Conservation (phyloP, 148 eudicot genomes). For the Chenopodium album region DNA sequence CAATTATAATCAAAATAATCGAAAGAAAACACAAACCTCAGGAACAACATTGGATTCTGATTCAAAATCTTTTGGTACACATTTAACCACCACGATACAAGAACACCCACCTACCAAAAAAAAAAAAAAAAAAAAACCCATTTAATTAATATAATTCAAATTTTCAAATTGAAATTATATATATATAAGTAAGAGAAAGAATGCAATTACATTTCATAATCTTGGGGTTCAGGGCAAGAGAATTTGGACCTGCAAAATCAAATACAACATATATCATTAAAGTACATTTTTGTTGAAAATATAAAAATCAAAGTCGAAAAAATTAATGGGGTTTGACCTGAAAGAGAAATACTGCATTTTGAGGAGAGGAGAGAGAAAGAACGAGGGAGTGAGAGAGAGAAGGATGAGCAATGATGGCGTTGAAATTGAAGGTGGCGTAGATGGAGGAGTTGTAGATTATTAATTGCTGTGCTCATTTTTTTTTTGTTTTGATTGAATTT, state of each 20-base stretch:
- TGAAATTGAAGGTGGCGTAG: conserved; percentile 1
- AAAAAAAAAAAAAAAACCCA: conserved; percentile 13
- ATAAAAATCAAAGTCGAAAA: background rate
- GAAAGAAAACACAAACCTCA: conserved; percentile 20
- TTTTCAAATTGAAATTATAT: background rate
- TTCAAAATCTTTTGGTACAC: conserved; percentile 8
- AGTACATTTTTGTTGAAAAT: background rate
- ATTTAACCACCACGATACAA: conserved; percentile 27
- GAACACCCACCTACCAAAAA: conserved; percentile 29
- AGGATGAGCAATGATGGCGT: background rate
- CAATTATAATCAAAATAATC: background rate
- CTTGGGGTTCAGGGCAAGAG: background rate
- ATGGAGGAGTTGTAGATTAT: background rate
- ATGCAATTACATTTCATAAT: conserved; percentile 11
- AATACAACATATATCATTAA: background rate
- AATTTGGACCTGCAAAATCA: conserved; percentile 20
- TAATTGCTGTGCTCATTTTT: background rate
- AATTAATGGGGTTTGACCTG: background rate
- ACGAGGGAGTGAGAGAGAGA: background rate
- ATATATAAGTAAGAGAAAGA: background rate
- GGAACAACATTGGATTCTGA: conserved; percentile 14
- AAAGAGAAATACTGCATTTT: background rate
- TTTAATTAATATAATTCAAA: background rate
- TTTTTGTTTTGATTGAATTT: background rate
- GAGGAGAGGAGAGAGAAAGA: background rate